These are phyloP conservation scores for Arctostaphylos glauca DNA, from an alignment of 148 eudicot species.

Conservation along the genomic window DNA sequence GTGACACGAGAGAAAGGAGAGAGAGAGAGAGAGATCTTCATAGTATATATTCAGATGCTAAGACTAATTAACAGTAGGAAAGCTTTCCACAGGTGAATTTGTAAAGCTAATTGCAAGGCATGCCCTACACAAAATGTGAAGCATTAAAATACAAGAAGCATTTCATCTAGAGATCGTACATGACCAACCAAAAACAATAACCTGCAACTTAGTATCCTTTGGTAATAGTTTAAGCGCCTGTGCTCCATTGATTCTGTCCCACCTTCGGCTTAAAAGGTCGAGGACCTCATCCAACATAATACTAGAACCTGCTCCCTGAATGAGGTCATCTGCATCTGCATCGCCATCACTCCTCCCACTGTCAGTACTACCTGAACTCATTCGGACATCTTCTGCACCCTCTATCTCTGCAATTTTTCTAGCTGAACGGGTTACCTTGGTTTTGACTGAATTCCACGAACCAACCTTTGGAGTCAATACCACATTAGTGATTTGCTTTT, in stretches of 20 bases:
- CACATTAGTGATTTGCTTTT: constrained; percentile 65
- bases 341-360: constrained; percentile 98
- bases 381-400: constrained; percentile 76
- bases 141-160: neutral
- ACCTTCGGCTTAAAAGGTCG: constrained; percentile 79
- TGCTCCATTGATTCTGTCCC: constrained; percentile 95
- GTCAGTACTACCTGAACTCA: constrained; percentile 74
- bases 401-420: constrained; percentile 90
- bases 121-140: neutral
- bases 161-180: neutral
- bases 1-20: neutral
- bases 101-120: neutral
- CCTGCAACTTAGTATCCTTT: constrained; percentile 91
- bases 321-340: constrained; percentile 71
- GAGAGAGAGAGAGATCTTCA: neutral
- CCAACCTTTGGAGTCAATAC: constrained; percentile 56
- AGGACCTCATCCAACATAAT: constrained; percentile 98
- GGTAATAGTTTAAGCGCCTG: constrained; percentile 92
- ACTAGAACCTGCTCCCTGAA: constrained; percentile 56
- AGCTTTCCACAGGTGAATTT: neutral
- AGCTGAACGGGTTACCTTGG: constrained; percentile 46
- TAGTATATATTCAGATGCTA: neutral
- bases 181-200: constrained; percentile 22
- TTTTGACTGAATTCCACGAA: constrained; percentile 42
- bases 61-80: neutral